phyloP scores from a whole-genome alignment of 2,329 filamentous ascomycete genomes.

The Arthrobotrys musiformis region DNA sequence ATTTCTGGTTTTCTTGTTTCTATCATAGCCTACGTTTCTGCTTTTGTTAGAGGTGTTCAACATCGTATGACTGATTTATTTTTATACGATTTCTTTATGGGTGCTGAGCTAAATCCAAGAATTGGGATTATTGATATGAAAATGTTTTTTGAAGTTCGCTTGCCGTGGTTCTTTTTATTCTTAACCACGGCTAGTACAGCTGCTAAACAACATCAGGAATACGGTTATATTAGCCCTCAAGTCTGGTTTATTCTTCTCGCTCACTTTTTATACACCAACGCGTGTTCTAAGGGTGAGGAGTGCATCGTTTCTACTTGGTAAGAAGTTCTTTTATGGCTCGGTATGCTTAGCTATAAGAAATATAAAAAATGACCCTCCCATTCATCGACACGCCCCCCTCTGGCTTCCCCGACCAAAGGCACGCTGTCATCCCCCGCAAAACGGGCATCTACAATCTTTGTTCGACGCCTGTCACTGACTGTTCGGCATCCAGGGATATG shows the following conservation, averaged over 20 bases:
- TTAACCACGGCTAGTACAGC: constrained; percentile 80
- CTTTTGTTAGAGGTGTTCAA: constrained; percentile 79
- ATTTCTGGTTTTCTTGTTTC: constrained; percentile 86
- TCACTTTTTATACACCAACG: constrained; percentile 91
- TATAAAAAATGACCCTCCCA: too few species aligned
- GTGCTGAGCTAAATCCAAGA: constrained; percentile 72
- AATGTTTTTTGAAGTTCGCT: constrained; percentile 67
- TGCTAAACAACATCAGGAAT: constrained; percentile 82
- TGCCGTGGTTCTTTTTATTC: constrained; percentile 92
- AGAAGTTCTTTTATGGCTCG: constrained; percentile 58
- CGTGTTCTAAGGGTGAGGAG: constrained; percentile 91
- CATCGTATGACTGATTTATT: constrained; percentile 90
- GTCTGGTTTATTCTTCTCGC: constrained; percentile 86
- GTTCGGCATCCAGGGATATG: constrained; percentile 74
- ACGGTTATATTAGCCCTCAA: constrained; percentile 87
- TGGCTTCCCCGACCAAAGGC: too few species aligned
- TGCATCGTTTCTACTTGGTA: constrained; percentile 86
- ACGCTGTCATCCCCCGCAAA: too few species aligned
- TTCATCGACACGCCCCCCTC: too few species aligned
- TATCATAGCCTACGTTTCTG: constrained; percentile 86
- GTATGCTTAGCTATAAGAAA: too few species aligned
- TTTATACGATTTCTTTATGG: constrained; percentile 92
- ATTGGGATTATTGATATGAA: too few species aligned
- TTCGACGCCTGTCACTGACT: too few species aligned
- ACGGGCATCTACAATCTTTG: too few species aligned